A percentile compares a stretch with the other conserved stretches of the same genome.
Evolutionary conservation across 2,329 filamentous ascomycete species (phyloP).

Genomic region (Aspergillus sclerotialis): DNA sequence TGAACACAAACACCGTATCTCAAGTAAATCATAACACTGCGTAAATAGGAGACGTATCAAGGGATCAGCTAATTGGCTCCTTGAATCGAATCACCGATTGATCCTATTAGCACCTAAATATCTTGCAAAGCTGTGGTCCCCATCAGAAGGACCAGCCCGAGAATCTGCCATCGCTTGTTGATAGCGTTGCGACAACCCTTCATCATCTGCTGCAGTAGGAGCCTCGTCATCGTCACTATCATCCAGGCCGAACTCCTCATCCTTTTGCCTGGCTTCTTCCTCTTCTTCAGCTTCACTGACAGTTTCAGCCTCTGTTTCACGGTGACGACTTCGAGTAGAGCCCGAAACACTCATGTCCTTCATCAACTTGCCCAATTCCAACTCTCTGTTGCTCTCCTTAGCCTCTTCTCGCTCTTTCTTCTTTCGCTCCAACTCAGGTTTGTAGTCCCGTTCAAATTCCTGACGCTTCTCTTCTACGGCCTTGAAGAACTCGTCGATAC

Average conservation of each 20-base stretch:
- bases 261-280: conserved; percentile 38
- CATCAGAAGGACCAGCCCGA: conserved; percentile 29
- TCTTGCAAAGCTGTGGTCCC: conserved; percentile 47
- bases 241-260: conserved; percentile 43
- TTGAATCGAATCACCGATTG: conserved; percentile 20
- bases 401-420: conserved; percentile 67
- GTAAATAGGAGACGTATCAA: conserved; percentile 1
- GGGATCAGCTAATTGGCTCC: too few species aligned
- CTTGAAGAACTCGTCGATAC: conserved; percentile 87
- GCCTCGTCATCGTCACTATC: conserved; percentile 48
- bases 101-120: conserved; percentile 38
- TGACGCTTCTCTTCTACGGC: conserved; percentile 79
- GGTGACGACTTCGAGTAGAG: conserved; percentile 18
- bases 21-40: conserved; percentile 5
- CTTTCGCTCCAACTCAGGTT: conserved; percentile 75
- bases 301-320: conserved; percentile 32
- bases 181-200: conserved; percentile 69
- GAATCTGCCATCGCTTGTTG: conserved; percentile 62
- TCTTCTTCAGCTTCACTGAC: conserved; percentile 47
- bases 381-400: conserved; percentile 64
- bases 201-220: conserved; percentile 52
- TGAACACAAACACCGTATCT: background rate
- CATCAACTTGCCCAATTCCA: conserved; percentile 89
- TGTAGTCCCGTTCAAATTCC: conserved; percentile 87
- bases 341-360: conserved; percentile 70